These are phyloP conservation scores for Gastrodia elata DNA, from an alignment of 106 monocot genomes.

Conservation along the genomic window DNA sequence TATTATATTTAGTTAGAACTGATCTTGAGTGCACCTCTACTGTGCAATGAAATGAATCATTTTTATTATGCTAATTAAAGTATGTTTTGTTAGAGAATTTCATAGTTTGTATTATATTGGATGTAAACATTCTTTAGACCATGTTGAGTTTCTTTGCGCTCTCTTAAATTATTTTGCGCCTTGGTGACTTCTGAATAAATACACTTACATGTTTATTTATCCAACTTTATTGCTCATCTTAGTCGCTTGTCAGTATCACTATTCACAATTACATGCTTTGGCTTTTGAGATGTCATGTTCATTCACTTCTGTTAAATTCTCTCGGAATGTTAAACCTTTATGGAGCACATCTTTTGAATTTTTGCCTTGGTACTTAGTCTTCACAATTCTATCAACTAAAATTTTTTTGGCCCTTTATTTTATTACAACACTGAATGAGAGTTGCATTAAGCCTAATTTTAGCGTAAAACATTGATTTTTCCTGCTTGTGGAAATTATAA, in stretches of 20 bases:
- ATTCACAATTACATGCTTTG: too few relatives aligned
- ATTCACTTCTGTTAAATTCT: too few relatives aligned
- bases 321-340: too few relatives aligned
- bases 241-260: background rate
- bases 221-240: background rate
- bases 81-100: background rate
- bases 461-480: too few relatives aligned
- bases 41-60: background rate
- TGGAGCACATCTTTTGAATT: background rate
- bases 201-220: background rate
- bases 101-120: background rate
- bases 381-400: background rate
- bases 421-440: too few relatives aligned
- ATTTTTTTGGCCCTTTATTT: background rate
- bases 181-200: background rate
- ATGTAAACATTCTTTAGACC: background rate
- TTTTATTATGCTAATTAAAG: background rate
- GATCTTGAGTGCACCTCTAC: background rate
- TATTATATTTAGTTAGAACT: background rate
- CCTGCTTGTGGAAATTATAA: too few relatives aligned
- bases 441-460: too few relatives aligned
- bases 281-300: too few relatives aligned
- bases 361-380: background rate
- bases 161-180: background rate
- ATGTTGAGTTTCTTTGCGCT: background rate